Evolutionary conservation across 768 basidiomycete species (phyloP), one percentile per base, ranked within the genome.

Genomic region (Lactifluus hygrophoroides): DNA sequence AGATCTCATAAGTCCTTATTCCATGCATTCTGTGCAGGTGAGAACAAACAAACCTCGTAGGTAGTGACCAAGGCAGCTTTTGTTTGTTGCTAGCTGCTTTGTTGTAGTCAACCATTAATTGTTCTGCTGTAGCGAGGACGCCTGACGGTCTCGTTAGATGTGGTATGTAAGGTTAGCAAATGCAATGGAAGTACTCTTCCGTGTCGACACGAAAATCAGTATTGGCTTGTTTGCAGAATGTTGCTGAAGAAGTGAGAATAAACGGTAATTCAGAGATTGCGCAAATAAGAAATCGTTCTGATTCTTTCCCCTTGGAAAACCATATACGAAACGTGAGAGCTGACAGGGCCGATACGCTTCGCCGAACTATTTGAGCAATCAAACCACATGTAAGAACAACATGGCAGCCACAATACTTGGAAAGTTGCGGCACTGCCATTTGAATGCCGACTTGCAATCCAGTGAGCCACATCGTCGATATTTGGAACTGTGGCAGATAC

Each of bases 401-500:
- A 6, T 30, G 9, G 27, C 11, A 2, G 19, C n/a, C 25, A 25
- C 21, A 63, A n/a, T 51, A 88, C 94, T 76, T 87, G 80, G 65
- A 86, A 88, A 23, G 88, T 78, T 51, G 72, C 74, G 1, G 91
- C 92, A 27, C 80, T 74, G 2, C 69, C 71, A 35, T 73, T 58
- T 30, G 66, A 66, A 56, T 67, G 61, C 50, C 73, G 58, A 34
- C 71, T 76, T 43, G 86, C 85, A 46, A 98, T 84, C 95, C 95
- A 99, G 54, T 73, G 70, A 2, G 93, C 92, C 30, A 99, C 83
- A 63, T 99, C 95, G 27, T 82, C 75, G 51, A 94, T 87, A 65
- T 99, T 98, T 0, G 95, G 95, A 13, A 92, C 88, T 0, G 95
- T 97, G 5, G 95, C 95, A 0, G 93, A 95, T 38, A 97, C 82